These are phyloP conservation scores for Metschnikowia picachoensis DNA, from an alignment of 805 yeast genomes.

Conservation along the genomic window DNA sequence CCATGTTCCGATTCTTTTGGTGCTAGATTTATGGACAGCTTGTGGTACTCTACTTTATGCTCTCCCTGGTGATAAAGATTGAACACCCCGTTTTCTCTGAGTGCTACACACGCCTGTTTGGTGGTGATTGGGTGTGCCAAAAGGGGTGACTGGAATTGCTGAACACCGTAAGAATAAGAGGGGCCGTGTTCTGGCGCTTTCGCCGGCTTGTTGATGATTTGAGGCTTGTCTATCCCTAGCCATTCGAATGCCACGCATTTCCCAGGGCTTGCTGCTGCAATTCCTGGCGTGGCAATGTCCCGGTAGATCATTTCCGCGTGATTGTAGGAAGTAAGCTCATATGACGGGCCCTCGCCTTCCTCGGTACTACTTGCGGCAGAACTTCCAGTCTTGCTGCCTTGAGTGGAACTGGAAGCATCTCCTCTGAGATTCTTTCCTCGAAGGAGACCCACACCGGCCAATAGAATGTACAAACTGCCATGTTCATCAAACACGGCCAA, in stretches of 20 bases:
- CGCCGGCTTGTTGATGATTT: constrained; percentile 59
- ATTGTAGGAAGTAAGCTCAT: constrained; percentile 42
- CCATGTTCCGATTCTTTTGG: constrained; percentile 5
- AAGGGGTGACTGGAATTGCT: constrained; percentile 57
- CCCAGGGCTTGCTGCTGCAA: constrained; percentile 5
- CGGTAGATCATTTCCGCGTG: constrained; percentile 47
- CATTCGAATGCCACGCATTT: constrained; percentile 54
- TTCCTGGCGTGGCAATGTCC: constrained; percentile 27
- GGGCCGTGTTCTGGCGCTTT: constrained; percentile 23
- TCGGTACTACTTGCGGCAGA: neutral
- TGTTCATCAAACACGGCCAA: constrained; percentile 71
- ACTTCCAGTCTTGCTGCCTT: neutral
- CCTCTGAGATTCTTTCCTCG: constrained; percentile 2
- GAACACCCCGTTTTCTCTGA: constrained; percentile 60
- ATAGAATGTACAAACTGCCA: constrained; percentile 51
- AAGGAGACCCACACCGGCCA: constrained; percentile 41
- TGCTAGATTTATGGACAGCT: constrained; percentile 26
- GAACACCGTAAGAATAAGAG: constrained; percentile 51
- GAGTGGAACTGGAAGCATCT: neutral
- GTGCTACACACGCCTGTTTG: constrained; percentile 66
- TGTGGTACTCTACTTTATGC: constrained; percentile 55
- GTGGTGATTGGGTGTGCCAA: constrained; percentile 63
- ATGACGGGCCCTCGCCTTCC: constrained; percentile 30
- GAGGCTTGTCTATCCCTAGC: constrained; percentile 70
- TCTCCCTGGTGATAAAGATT: constrained; percentile 62